Percentiles rank a stretch among this genome's conserved stretches.
These are phyloP conservation scores for Casuarina glauca DNA, from an alignment of 306 rosid genomes.

Conservation along the genomic window DNA sequence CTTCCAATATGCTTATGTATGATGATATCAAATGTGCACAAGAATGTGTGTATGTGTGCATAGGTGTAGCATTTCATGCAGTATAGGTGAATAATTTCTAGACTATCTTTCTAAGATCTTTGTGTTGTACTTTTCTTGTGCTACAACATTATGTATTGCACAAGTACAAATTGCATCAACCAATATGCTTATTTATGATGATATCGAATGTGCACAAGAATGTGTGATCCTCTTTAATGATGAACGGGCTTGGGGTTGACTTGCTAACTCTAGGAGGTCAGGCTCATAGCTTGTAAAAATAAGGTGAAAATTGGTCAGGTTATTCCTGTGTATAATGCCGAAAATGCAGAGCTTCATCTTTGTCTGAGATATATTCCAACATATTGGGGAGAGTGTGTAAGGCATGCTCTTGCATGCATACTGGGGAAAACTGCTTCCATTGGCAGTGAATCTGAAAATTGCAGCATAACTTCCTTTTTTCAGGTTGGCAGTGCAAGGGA, in stretches of 20 bases:
- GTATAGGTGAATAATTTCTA: neutral
- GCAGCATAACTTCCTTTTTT: constrained; percentile 28
- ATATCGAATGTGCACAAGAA: neutral
- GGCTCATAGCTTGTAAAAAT: neutral
- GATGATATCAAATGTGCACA: neutral
- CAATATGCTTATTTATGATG: neutral
- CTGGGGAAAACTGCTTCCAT: neutral
- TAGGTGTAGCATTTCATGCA: neutral
- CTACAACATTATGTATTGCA: constrained; percentile 7
- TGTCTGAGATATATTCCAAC: neutral
- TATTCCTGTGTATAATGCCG: neutral
- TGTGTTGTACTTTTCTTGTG: neutral
- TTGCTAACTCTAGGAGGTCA: neutral
- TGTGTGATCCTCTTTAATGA: neutral
- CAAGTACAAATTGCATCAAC: neutral
- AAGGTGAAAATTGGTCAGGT: neutral
- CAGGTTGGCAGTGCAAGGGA: constrained; percentile 77
- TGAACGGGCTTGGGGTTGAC: neutral
- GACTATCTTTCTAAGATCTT: neutral
- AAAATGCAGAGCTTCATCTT: neutral
- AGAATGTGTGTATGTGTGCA: neutral
- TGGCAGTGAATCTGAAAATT: constrained; percentile 9
- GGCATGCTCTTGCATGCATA: constrained; percentile 3
- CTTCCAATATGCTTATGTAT: neutral
- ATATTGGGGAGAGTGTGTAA: neutral